These are phyloP conservation scores for Sergeia podlipaevii DNA, from an alignment of 208 protist genomes.

Conservation along the genomic window DNA sequence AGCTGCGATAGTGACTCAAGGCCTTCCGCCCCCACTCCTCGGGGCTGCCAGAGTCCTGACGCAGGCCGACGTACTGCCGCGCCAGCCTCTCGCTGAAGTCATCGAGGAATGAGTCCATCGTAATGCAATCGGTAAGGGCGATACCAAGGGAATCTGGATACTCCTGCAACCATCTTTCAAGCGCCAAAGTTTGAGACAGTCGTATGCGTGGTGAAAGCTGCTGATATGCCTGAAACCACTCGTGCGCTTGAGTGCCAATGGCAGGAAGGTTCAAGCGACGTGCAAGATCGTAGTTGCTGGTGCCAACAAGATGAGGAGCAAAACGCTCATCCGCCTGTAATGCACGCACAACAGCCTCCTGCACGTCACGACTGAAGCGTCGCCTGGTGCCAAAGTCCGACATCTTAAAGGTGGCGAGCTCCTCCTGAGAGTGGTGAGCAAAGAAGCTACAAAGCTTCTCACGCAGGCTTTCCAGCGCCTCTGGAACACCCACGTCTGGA, in stretches of 20 bases:
- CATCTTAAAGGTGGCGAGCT: conserved; percentile 51
- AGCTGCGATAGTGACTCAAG: conserved; percentile 62
- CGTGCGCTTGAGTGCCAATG: conserved; percentile 83
- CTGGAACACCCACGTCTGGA: conserved; percentile 28
- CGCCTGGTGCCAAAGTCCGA: conserved; percentile 82
- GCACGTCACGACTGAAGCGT: conserved; percentile 77
- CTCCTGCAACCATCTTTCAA: conserved; percentile 75
- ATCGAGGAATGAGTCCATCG: conserved; percentile 83
- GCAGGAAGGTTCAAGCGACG: conserved; percentile 50
- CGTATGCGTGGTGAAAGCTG: conserved; percentile 70
- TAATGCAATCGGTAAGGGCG: conserved; percentile 88
- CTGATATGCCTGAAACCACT: conserved; percentile 92
- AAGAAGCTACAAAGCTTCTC: conserved; percentile 66
- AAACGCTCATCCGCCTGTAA: conserved; percentile 58
- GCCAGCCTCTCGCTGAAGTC: conserved; percentile 71
- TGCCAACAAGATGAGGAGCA: conserved; percentile 48
- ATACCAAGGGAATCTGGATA: conserved; percentile 80
- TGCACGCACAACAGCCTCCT: conserved; percentile 62
- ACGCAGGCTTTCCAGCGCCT: conserved; percentile 49
- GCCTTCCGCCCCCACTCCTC: conserved; percentile 75
- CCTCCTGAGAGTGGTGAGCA: conserved; percentile 26
- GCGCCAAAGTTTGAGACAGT: conserved; percentile 61
- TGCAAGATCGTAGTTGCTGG: conserved; percentile 86
- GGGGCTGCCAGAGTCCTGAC: conserved; percentile 82
- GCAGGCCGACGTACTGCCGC: conserved; percentile 58